Evolutionary conservation across 2,329 filamentous ascomycete genomes (phyloP), one percentile per base, ranked within the genome.

Genomic region (Onygenales sp.): DNA sequence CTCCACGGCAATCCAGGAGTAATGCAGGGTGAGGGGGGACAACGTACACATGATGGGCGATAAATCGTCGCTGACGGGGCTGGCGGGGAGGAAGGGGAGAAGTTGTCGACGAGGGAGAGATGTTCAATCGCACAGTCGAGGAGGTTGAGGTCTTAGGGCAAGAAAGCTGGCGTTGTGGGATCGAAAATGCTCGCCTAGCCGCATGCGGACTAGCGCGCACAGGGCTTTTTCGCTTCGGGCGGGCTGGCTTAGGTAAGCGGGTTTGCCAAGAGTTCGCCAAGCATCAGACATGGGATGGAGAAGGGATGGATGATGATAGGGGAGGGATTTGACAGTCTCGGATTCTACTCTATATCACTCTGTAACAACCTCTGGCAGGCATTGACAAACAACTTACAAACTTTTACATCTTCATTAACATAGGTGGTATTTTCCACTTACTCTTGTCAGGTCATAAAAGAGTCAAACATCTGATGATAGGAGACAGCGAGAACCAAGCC

Each of bases 11-110:
- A 6, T n/a, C 34, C 36, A 34, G 42, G 32, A 33, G 48, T 54
- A 42, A 32, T 27, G 11, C 36, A 34, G 42, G 21, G 17, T 17
- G 17, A 17, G 17, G 21, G 43, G 36, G 40, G 44, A 52, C 39
- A 33, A 74, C 72, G 62, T 74, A 74, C 72, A 75, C 72, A 75
- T 75, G 70, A 71, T 74, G 70, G 72, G 72, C 72, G 68, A 71
- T 70, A 65, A 63, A 61, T 62, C 58, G 64, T 46, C 43, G 33
- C 32, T 46, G 34, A 17, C 43, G 21, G 37, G 39, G 6, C n/a
- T n/a, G 61, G 67, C 63, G 63, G 62, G 64, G 69, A 65, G 47
- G 43, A 6, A 62, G 62, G 64, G 63, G 60, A 58, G 68, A 59
- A 54, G 10, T 33, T 31, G 33, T 40, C 42, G 39, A 17, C 17